A percentile compares a stretch with the other conserved stretches of the same genome.
Evolutionary conservation across 2,329 filamentous ascomycete genomes (phyloP).

Genomic region (Ampelomyces quisqualis): DNA sequence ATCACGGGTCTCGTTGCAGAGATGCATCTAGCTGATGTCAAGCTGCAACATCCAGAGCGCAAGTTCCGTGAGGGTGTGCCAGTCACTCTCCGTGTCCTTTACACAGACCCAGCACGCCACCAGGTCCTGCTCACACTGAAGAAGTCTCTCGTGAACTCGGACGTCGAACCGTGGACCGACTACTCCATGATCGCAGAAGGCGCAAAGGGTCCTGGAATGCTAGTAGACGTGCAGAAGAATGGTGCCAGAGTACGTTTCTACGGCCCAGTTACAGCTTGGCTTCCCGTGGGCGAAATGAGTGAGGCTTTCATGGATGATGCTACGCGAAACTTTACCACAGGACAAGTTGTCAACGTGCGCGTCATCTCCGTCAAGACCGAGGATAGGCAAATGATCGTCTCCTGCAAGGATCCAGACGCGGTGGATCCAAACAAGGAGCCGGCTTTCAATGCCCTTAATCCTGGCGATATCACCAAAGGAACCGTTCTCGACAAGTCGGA

Average conservation of each 20-base stretch:
- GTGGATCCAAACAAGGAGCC: conserved; percentile 75
- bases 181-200: conserved; percentile 74
- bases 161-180: conserved; percentile 73
- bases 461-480: conserved; percentile 74
- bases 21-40: conserved; percentile 83
- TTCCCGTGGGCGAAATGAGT: conserved; percentile 96
- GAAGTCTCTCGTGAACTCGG: conserved; percentile 90
- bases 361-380: conserved; percentile 77
- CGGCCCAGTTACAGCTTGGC: conserved; percentile 76
- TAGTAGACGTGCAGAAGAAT: conserved; percentile 73
- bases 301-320: conserved; percentile 93
- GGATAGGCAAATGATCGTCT: conserved; percentile 73
- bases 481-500: conserved; percentile 57
- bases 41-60: conserved; percentile 88
- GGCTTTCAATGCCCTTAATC: conserved; percentile 70
- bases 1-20: conserved; percentile 88
- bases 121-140: conserved; percentile 88
- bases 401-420: conserved; percentile 83
- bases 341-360: conserved; percentile 89
- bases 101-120: conserved; percentile 71
- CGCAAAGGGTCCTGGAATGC: conserved; percentile 79
- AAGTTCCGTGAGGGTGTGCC: conserved; percentile 87
- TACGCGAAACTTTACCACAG: conserved; percentile 80
- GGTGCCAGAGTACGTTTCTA: conserved; percentile 95
- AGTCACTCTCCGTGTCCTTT: conserved; percentile 83